Percentiles rank a stretch among this genome's conserved stretches.
Evolutionary conservation across 371 early-diverging fungal species (phyloP).

Genomic region (Mucor mucedo): DNA sequence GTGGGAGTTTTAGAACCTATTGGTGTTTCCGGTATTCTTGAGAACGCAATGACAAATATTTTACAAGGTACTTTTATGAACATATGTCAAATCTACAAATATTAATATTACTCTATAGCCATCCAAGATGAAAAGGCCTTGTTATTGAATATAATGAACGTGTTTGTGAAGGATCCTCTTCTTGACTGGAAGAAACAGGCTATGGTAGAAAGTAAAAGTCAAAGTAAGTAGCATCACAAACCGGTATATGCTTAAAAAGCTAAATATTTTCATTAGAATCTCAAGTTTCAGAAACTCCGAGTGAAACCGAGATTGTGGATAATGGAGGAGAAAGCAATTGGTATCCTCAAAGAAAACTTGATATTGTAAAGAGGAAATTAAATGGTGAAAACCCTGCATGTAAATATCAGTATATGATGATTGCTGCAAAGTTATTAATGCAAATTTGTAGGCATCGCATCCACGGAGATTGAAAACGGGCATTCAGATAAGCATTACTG

Average conservation of each 20-base stretch:
- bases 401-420: conserved; percentile 18
- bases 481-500: conserved; percentile 59
- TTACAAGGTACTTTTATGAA: conserved; percentile 45
- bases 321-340: conserved; percentile 33
- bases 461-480: conserved; percentile 47
- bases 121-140: conserved; percentile 55
- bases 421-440: neutral
- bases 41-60: conserved; percentile 60
- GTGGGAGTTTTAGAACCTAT: conserved; percentile 61
- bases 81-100: neutral
- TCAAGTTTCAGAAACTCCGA: conserved; percentile 16
- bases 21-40: conserved; percentile 57
- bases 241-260: neutral
- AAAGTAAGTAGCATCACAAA: conserved; percentile 48
- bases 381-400: conserved; percentile 68
- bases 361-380: conserved; percentile 71
- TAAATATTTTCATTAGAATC: neutral
- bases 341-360: conserved; percentile 81
- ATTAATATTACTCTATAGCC: conserved; percentile 34
- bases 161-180: conserved; percentile 77
- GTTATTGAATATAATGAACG: conserved; percentile 66
- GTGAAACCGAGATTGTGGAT: neutral
- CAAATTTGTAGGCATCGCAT: conserved; percentile 28
- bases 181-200: conserved; percentile 69
- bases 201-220: conserved; percentile 55